Evolutionary conservation across 345 rosid genomes (phyloP), one percentile per base, ranked within the genome.

Genomic region (Mercurialis annua): DNA sequence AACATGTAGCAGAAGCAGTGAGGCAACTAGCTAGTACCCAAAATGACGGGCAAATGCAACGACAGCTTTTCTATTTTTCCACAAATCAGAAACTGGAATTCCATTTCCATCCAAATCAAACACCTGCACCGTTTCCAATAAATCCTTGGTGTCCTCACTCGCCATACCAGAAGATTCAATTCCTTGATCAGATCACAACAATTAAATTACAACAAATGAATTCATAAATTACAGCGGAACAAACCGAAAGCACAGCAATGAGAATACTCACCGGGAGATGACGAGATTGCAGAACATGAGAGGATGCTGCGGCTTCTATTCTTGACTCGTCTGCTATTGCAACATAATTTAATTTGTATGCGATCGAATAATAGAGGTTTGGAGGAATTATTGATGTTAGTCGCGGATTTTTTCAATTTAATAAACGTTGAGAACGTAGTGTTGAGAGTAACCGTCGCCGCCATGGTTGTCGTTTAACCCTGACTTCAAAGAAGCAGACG

Each of bases 31-130:
- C 10, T 52, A 76, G 75, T 67, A 88, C 96, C 96, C 97, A 62
- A 93, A 93, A 76, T 90, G 98, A 76, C 97, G 96, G 70, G 96
- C 94, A 74, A 90, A 90, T 1, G 97, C 97, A 38, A 93, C 83
- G 59, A 89, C 90, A 0, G 92, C 87, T 71, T 81, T 93, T 69
- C 96, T 77, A 6, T 87, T 92, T 55, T 87, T 87, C 97, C 97
- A 93, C 62, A 93, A 66, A 82, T 89, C 85, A 55, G 97, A 87
- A 71, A 93, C 77, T 1, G 83, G 86, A 69, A 87, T 65, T 70
- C 73, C 90, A 18, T 82, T 80, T 29, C 95, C 96, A 51, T 71
- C 78, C 82, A 89, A 80, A 82, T 82, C 91, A 72, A 85, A 77
- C 55, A 90, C 83, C 62, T 83, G 42, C 48, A 89, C 91, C 0